A percentile compares a stretch with the other conserved stretches of the same genome.
These are phyloP conservation scores for Breviolum minutum DNA, from an alignment of 73 alveolate species.

Conservation along the genomic window DNA sequence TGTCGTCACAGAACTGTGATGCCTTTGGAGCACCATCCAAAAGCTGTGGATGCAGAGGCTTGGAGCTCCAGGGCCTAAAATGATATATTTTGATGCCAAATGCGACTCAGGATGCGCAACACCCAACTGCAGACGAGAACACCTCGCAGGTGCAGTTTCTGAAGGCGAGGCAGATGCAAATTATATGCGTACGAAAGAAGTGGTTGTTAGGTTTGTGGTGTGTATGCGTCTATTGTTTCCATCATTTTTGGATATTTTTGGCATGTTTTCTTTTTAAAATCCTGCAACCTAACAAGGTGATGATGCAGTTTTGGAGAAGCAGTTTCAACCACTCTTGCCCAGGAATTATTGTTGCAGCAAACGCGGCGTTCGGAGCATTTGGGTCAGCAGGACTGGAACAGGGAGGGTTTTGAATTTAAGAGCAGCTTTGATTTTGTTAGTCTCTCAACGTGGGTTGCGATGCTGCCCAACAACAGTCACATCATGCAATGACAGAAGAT, in stretches of 20 bases:
- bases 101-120: background rate
- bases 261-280: background rate
- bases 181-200: background rate
- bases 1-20: background rate
- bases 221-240: background rate
- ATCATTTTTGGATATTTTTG: background rate
- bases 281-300: too few species aligned
- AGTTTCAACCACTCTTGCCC: background rate
- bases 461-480: too few species aligned
- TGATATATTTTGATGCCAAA: background rate
- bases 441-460: background rate
- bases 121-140: background rate
- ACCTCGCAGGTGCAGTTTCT: slow-evolving; percentile 49
- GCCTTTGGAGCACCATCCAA: background rate
- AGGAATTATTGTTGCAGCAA: slow-evolving; percentile 75
- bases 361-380: slow-evolving; percentile 70
- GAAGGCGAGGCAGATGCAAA: background rate
- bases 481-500: background rate
- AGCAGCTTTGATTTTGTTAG: too few species aligned
- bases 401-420: background rate
- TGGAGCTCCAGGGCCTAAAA: background rate
- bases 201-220: background rate
- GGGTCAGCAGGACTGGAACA: slow-evolving; percentile 43
- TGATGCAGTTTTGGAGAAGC: too few species aligned
- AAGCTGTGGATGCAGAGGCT: background rate